phyloP scores from a whole-genome alignment of 106 monocot genomes.

The Iris macrosiphon region DNA sequence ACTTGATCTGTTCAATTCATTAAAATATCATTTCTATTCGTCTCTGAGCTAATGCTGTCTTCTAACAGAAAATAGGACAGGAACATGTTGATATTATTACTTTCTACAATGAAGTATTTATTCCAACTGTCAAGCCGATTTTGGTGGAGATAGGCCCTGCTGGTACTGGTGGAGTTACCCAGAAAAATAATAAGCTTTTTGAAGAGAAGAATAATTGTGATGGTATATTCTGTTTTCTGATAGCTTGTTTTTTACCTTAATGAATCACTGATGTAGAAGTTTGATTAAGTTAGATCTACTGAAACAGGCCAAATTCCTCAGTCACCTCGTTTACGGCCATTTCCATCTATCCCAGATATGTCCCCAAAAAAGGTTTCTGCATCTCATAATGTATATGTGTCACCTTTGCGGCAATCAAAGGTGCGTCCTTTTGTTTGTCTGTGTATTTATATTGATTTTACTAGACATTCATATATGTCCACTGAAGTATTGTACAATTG shows the following conservation, averaged over 20 bases:
- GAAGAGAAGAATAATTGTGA: constrained; percentile 41
- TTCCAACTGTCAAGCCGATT: constrained; percentile 77
- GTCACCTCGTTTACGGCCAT: constrained; percentile 64
- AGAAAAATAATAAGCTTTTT: constrained; percentile 22
- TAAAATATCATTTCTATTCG: background rate
- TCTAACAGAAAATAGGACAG: constrained; percentile 46
- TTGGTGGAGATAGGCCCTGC: constrained; percentile 56
- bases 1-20: background rate
- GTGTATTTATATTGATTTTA: background rate
- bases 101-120: constrained; percentile 89
- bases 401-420: constrained; percentile 88
- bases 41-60: constrained; percentile 1
- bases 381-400: constrained; percentile 94
- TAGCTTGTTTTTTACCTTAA: background rate
- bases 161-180: constrained; percentile 10
- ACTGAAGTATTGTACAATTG: too few species aligned
- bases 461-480: background rate
- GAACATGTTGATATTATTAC: constrained; percentile 89
- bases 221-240: constrained; percentile 30
- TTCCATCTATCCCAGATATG: constrained; percentile 87
- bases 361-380: constrained; percentile 98
- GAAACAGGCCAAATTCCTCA: constrained; percentile 59
- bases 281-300: background rate
- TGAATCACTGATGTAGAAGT: background rate
- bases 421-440: constrained; percentile 20